Conservation (phyloP, 495 filamentous ascomycete species). For the Neurospora cerealis region DNA sequence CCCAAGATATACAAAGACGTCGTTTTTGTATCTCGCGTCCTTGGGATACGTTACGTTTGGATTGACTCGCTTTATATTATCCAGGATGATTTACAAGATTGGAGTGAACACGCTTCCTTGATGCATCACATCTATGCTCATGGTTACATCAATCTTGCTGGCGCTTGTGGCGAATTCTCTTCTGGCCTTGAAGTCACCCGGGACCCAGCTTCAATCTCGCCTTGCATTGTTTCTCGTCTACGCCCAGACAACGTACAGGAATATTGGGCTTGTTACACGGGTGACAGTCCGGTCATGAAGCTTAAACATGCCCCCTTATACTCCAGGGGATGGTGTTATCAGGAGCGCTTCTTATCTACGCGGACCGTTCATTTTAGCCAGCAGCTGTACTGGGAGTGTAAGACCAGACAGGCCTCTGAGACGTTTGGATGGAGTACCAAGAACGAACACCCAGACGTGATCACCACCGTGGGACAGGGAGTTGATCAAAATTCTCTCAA, state of each 20-base stretch:
- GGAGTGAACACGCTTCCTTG: neutral
- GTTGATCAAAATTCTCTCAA: neutral
- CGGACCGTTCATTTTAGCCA: neutral
- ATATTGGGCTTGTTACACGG: neutral
- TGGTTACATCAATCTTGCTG: neutral
- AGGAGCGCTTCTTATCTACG: neutral
- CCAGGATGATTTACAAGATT: neutral
- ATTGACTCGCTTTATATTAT: neutral
- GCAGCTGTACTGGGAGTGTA: neutral
- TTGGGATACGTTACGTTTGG: neutral
- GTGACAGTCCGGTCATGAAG: neutral
- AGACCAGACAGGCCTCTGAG: neutral
- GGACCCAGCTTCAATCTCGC: neutral
- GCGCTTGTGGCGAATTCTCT: neutral
- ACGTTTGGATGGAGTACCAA: neutral
- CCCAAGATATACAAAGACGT: neutral
- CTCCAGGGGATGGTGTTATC: neutral
- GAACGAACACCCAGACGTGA: neutral
- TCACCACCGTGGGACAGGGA: neutral
- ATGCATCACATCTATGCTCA: neutral
- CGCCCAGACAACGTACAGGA: neutral
- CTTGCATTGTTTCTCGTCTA: neutral
- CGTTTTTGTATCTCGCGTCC: neutral
- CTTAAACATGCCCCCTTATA: neutral
- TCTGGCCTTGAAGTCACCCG: neutral